A percentile compares a stretch with the other conserved stretches of the same genome.
Conservation (phyloP, 2,329 filamentous ascomycete genomes). For the Colletotrichum higginsianum region DNA sequence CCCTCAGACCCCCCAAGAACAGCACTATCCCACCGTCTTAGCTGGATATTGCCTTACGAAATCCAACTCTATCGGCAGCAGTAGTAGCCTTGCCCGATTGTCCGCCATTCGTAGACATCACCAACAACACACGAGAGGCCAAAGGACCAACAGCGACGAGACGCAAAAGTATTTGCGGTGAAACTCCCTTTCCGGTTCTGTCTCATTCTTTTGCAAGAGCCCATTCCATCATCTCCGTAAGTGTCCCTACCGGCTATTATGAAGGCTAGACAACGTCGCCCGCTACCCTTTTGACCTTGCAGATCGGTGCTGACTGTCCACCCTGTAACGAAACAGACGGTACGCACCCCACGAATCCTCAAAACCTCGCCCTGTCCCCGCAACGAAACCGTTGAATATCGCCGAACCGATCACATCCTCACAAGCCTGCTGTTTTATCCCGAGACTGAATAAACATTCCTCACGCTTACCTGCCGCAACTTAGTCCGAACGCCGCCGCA, state of each 20-base stretch:
- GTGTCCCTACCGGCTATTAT: neutral
- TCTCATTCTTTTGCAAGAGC: neutral
- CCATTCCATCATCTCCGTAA: conserved; percentile 6
- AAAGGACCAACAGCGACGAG: conserved; percentile 9
- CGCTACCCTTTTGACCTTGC: conserved; percentile 23
- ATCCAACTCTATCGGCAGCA: neutral
- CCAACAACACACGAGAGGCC: conserved; percentile 7
- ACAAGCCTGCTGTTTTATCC: neutral
- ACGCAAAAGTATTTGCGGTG: neutral
- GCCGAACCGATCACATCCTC: neutral
- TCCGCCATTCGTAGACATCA: conserved; percentile 14
- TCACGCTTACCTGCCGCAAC: conserved; percentile 6
- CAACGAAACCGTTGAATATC: neutral
- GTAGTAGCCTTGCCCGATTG: conserved; percentile 11
- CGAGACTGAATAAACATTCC: neutral
- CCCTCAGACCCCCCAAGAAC: conserved; percentile 11
- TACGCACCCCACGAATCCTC: neutral
- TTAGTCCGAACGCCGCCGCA: conserved; percentile 1
- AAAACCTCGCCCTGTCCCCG: neutral
- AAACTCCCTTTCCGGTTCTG: too few species aligned
- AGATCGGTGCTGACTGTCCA: conserved; percentile 17
- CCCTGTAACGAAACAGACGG: conserved; percentile 11
- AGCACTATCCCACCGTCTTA: neutral
- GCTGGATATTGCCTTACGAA: conserved; percentile 14
- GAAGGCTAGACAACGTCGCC: neutral